Evolutionary conservation across 2,329 filamentous ascomycete species (phyloP).

Genomic region (Pestalotiopsis sp.): DNA sequence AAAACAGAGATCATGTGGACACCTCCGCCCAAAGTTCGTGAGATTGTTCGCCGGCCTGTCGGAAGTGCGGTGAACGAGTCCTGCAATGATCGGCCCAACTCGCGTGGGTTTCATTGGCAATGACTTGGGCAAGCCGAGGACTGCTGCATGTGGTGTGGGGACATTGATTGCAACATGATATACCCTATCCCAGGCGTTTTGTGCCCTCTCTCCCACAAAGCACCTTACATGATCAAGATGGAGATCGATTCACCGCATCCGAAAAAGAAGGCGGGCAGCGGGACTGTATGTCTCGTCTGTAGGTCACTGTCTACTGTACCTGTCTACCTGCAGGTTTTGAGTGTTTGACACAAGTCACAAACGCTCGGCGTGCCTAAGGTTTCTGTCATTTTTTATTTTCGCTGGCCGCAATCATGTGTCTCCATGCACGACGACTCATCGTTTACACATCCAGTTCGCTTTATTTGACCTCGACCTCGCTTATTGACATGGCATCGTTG

Average conservation of each 20-base stretch:
- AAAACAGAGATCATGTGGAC: neutral
- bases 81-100: slow-evolving; percentile 7
- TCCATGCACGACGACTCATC: neutral
- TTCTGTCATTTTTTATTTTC: neutral
- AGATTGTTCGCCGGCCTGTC: neutral
- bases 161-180: slow-evolving; percentile 9
- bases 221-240: slow-evolving; percentile 2
- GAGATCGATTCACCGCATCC: slow-evolving; percentile 3
- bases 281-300: neutral
- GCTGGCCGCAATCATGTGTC: neutral
- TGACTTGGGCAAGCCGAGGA: slow-evolving; percentile 1
- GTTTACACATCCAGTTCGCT: neutral
- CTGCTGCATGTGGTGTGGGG: slow-evolving; percentile 8
- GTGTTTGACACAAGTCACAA: neutral
- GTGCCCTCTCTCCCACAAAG: neutral
- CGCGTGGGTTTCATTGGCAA: slow-evolving; percentile 9
- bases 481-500: neutral
- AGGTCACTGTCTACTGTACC: too few relatives aligned
- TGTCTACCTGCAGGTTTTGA: neutral
- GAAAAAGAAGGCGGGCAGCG: neutral
- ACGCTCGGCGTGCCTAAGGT: neutral
- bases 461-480: neutral
- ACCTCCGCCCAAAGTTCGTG: neutral
- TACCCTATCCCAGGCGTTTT: neutral
- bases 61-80: slow-evolving; percentile 6